Conservation (phyloP, 2,329 filamentous ascomycete species). For the Claviceps purpurea region DNA sequence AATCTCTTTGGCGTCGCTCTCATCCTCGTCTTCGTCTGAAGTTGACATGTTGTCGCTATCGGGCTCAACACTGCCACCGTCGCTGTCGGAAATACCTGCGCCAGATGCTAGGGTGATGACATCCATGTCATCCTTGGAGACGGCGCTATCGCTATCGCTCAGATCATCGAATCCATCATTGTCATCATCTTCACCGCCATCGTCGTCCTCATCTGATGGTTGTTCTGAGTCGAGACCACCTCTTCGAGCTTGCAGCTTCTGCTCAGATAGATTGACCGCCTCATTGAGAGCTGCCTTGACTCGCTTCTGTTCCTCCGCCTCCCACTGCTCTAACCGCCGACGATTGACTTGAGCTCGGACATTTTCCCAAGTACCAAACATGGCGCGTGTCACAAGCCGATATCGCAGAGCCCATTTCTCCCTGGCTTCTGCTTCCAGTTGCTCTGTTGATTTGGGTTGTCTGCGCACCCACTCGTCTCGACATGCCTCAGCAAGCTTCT, state of each 20-base stretch:
- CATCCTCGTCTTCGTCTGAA: constrained; percentile 49
- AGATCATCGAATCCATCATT: constrained; percentile 30
- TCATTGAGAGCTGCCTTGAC: constrained; percentile 58
- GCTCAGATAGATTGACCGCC: constrained; percentile 58
- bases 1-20: constrained; percentile 36
- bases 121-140: constrained; percentile 20
- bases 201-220: constrained; percentile 26
- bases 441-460: constrained; percentile 64
- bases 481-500: constrained; percentile 65
- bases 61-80: constrained; percentile 29
- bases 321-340: constrained; percentile 46
- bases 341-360: constrained; percentile 48
- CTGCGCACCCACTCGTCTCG: constrained; percentile 60
- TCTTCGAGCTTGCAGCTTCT: constrained; percentile 50
- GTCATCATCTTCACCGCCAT: constrained; percentile 29
- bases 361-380: constrained; percentile 50
- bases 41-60: constrained; percentile 43
- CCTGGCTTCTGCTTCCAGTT: constrained; percentile 66
- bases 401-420: constrained; percentile 56
- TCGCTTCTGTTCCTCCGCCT: constrained; percentile 49
- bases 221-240: constrained; percentile 40
- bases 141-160: constrained; percentile 29
- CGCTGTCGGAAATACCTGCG: constrained; percentile 15
- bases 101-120: constrained; percentile 22
- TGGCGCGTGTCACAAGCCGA: constrained; percentile 50